Conservation (phyloP, 2,329 filamentous ascomycete species). For the Aspergillus fijiensis region DNA sequence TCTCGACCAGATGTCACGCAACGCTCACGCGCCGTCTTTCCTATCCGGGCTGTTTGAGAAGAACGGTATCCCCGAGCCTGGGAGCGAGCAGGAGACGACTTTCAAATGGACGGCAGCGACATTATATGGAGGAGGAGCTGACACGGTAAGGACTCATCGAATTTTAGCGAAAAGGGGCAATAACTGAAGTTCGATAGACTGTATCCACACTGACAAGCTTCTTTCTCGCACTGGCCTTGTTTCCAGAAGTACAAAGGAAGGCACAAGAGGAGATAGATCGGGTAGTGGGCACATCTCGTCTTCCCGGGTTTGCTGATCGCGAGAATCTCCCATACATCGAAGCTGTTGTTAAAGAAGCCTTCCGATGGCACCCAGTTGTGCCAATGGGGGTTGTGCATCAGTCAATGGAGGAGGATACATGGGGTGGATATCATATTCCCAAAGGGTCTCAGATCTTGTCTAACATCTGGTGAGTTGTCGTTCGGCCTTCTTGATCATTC, state of each 20-base stretch:
- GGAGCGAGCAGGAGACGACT: slow-evolving; percentile 29
- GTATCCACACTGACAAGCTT: slow-evolving; percentile 1
- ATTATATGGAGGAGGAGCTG: slow-evolving; percentile 45
- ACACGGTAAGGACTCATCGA: slow-evolving; percentile 33
- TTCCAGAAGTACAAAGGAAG: slow-evolving; percentile 9
- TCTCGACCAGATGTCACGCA: slow-evolving; percentile 13
- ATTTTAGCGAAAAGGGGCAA: neutral
- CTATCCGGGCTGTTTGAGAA: slow-evolving; percentile 19
- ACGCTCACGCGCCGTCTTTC: slow-evolving; percentile 15
- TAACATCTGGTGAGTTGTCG: neutral
- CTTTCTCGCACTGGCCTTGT: slow-evolving; percentile 10
- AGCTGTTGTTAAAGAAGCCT: slow-evolving; percentile 37
- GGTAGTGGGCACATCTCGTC: slow-evolving; percentile 6
- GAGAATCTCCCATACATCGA: slow-evolving; percentile 30
- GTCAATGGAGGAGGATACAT: slow-evolving; percentile 26
- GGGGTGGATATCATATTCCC: slow-evolving; percentile 28
- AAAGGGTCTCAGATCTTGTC: slow-evolving; percentile 1
- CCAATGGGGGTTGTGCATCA: slow-evolving; percentile 32
- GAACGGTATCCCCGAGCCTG: slow-evolving; percentile 4
- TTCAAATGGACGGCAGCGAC: slow-evolving; percentile 46
- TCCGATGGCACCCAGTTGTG: slow-evolving; percentile 35
- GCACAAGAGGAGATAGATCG: slow-evolving; percentile 13
- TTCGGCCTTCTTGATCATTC: neutral
- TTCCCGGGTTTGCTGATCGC: slow-evolving; percentile 5
- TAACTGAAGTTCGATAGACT: neutral